Evolutionary conservation across 1,284 basidiomycete genomes (phyloP), one percentile per base, ranked within the genome.

Genomic region (Heterobasidion irregulare): DNA sequence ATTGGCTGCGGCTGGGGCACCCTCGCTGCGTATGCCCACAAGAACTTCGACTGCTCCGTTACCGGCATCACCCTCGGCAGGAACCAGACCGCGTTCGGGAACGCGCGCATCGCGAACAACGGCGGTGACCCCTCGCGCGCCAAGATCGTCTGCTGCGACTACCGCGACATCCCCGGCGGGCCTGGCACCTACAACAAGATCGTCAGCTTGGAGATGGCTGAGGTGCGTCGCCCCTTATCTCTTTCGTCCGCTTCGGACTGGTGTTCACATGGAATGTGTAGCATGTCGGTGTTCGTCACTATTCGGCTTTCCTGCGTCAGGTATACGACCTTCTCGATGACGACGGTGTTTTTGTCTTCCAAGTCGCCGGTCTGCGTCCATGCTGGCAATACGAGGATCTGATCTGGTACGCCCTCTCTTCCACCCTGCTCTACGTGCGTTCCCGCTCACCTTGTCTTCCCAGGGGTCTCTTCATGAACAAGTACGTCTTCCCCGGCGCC

Each of bases 1-100:
- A 92, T 98, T 61, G 96, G 96, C 38, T 99, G 97, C 68, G 97
- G 97, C 52, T 99, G 96, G 97, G 97, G 96, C 35, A 98, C 97
- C 0, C 84, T 99, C 55, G 82, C 85, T 51, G 86, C 96, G 1
- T 98, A 94, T 68, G 96, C 96, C 34, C 91, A 92, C 50, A 98
- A 98, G 77, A 99, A 99, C 78, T 99, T 90, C 68, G 91, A 79
- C 13, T 95, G 92, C 63, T 92, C 98, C 65, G 92, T 89, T 38
- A 98, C 95, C 46, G 97, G 97, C 69, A 88, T 99, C 58, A 99
- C 97, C 4, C 85, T 99, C 48, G 89, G 83, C 43, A 81, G 84
- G 70, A 92, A 98, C 63, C 95, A 98, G 73, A 85, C 94, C 56
- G 83, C 84, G 58, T 99, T 98, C 63, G 96, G 94, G 48, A 97